Evolutionary conservation across 2,329 filamentous ascomycete genomes (phyloP).

Genomic region (Talaromyces piceae): DNA sequence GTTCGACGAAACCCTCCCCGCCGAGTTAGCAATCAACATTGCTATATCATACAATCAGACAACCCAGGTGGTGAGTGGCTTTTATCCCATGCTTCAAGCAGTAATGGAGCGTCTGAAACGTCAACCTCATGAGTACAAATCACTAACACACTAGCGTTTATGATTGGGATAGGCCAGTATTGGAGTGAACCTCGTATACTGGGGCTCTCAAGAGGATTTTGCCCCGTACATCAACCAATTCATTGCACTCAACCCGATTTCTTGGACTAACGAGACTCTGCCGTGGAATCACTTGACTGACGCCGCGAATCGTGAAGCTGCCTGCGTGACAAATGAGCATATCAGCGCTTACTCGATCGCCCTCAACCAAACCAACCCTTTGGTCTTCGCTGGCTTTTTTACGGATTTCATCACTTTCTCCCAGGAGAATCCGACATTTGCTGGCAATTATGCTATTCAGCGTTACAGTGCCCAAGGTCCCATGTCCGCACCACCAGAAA

Average conservation of each 20-base stretch:
- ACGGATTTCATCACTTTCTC: conserved; percentile 8
- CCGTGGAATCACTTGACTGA: conserved; percentile 4
- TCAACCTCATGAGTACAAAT: no score
- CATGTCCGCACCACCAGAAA: not conserved
- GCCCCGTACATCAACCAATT: conserved; percentile 5
- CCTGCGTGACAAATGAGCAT: conserved; percentile 4
- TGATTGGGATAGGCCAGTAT: conserved; percentile 1
- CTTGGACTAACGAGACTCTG: conserved; percentile 4
- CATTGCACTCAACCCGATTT: not conserved
- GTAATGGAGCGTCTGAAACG: no score
- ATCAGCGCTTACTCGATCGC: conserved; percentile 5
- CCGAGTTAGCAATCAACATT: conserved; percentile 3
- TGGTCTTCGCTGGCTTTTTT: conserved; percentile 6
- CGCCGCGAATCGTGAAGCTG: not conserved
- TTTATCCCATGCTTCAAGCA: not conserved
- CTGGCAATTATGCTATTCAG: conserved; percentile 5
- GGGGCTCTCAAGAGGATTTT: conserved; percentile 1
- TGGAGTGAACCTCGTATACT: conserved; percentile 8
- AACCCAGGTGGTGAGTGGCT: not conserved
- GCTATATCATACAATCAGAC: conserved; percentile 6
- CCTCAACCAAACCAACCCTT: conserved; percentile 4
- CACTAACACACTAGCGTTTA: no score
- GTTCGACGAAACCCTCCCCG: conserved; percentile 5
- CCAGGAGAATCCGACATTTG: conserved; percentile 3
- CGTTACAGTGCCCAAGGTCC: conserved; percentile 8